Percentiles rank a stretch among this genome's conserved stretches.
Evolutionary conservation across 306 rosid species (phyloP).

Genomic region (Albizia julibrissin): DNA sequence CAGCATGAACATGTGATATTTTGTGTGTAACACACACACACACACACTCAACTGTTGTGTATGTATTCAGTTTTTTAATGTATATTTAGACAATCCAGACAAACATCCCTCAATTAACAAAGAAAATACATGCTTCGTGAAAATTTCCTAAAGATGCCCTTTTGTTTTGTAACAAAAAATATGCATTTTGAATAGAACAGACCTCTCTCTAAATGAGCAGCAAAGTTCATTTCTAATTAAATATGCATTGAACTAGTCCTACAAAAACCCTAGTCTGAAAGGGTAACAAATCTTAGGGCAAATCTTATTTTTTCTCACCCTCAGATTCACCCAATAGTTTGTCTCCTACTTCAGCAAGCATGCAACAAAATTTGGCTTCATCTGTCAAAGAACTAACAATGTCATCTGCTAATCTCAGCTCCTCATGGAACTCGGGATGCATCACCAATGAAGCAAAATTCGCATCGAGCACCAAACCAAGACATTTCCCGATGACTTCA

Average conservation of each 20-base stretch:
- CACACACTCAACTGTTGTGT: too few species aligned
- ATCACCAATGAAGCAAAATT: slow-evolving; percentile 71
- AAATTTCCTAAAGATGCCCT: not conserved
- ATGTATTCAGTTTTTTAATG: too few species aligned
- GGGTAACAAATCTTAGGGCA: not conserved
- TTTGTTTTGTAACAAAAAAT: not conserved
- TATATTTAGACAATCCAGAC: too few species aligned
- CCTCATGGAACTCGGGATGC: slow-evolving; percentile 71
- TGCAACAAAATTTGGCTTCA: slow-evolving; percentile 62
- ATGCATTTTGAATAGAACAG: too few species aligned
- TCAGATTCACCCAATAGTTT: slow-evolving; percentile 48
- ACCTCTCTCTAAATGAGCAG: not conserved
- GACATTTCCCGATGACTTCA: slow-evolving; percentile 65
- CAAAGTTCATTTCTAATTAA: not conserved
- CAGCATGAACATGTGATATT: too few species aligned
- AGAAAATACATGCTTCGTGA: not conserved
- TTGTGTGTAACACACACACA: too few species aligned
- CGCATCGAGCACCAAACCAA: slow-evolving; percentile 67
- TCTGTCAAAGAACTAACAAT: slow-evolving; percentile 56
- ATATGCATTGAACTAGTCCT: not conserved
- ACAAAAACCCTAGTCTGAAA: not conserved
- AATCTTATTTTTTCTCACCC: slow-evolving; percentile 10
- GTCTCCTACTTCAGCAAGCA: slow-evolving; percentile 51
- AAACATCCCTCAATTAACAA: not conserved
- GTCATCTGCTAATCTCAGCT: slow-evolving; percentile 57